These are phyloP conservation scores for Raphanus raphanistrum DNA, from an alignment of 345 rosid genomes.

Conservation along the genomic window DNA sequence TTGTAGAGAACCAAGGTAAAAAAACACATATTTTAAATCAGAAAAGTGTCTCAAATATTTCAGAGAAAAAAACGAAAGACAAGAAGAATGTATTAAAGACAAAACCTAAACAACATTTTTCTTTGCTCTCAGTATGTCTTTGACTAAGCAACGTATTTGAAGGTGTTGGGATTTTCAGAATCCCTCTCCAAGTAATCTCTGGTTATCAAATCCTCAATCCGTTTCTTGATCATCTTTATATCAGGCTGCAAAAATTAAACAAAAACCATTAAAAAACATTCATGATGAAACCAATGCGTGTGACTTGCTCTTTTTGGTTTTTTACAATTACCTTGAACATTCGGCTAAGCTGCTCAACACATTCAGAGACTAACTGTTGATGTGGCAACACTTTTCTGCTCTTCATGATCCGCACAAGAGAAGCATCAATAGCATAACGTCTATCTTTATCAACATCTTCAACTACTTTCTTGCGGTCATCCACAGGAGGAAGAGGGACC, in stretches of 20 bases:
- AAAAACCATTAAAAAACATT: not conserved
- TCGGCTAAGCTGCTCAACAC: slow-evolving; percentile 79
- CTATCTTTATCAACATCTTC: slow-evolving; percentile 90
- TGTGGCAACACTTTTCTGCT: slow-evolving; percentile 72
- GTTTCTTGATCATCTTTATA: slow-evolving; percentile 82
- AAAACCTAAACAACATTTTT: not conserved
- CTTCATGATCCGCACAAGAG: slow-evolving; percentile 94
- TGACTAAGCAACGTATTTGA: slow-evolving; percentile 61
- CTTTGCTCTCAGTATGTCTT: not conserved
- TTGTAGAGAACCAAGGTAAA: not conserved
- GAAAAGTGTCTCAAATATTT: not conserved
- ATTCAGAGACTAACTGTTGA: slow-evolving; percentile 74
- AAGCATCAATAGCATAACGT: slow-evolving; percentile 84
- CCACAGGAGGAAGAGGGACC: slow-evolving; percentile 73
- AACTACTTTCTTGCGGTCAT: slow-evolving; percentile 81
- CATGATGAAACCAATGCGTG: not conserved
- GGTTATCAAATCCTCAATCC: slow-evolving; percentile 75
- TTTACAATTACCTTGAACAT: slow-evolving; percentile 63
- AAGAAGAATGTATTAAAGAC: not conserved
- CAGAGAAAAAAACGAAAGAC: not conserved
- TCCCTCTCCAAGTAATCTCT: slow-evolving; percentile 85
- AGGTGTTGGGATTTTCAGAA: slow-evolving; percentile 54
- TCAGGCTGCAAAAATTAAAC: slow-evolving; percentile 48
- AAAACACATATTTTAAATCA: not conserved
- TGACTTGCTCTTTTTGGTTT: not conserved